Evolutionary conservation across 495 filamentous ascomycete species (phyloP), one percentile per base, ranked within the genome.

Genomic region (Aspergillus carlsbadensis): DNA sequence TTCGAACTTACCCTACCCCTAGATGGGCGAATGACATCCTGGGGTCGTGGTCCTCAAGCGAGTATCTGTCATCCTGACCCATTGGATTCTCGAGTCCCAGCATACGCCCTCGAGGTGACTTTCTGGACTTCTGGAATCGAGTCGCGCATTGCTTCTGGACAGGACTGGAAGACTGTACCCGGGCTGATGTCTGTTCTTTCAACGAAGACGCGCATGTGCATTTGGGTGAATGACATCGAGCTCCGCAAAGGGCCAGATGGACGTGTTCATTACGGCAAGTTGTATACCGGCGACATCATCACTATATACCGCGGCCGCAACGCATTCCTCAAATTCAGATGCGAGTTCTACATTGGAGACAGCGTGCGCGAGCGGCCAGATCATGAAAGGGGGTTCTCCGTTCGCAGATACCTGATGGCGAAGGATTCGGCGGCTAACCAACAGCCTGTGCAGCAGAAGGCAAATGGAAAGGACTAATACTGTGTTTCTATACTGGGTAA

Each of bases 71-170:
- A 90, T 61, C 67, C 81, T 1, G 72, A 81, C 26, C 68, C 63
- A 26, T 63, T 69, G 47, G 88, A 96, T 57, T 80, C 73, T 5
- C 86, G 83, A 18, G 84, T 97, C 29, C 89, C 92, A 5, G 91
- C 91, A 62, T 84, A 84, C 51, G 91, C 87, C n/a, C 81, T 95
- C 60, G 85, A 87, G 59, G 78, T 97, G 49, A 76, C 86, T 14
- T 84, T 92, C 60, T 90, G 85, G 81, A 82, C 82, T 21, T 78
- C 81, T 0, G 80, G 79, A 2, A 84, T 88, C 57, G 84, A 87
- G 15, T 66, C 74, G 2, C 65, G 65, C 5, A 78, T 83, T 24
- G 75, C 79, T 21, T 60, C 80, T 18, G 79, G 83, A 7, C 78
- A 83, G 52, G 78, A 84, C 45, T 94, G 83, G 83, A 74, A 68